Conservation (phyloP, 805 yeast genomes). For the Blastobotrys robertii region DNA sequence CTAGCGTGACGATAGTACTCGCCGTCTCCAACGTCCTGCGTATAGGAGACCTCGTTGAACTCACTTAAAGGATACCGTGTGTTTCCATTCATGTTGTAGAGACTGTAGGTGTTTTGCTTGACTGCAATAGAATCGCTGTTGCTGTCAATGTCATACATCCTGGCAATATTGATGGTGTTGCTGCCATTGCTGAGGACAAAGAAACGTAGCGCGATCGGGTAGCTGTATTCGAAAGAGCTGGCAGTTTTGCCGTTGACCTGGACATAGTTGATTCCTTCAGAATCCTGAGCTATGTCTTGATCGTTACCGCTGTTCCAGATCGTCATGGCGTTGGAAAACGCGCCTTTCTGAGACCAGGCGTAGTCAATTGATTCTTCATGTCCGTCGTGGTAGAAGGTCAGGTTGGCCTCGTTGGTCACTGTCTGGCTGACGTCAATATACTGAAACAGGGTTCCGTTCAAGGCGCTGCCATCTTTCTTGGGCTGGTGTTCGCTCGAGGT, state of each 20-base stretch:
- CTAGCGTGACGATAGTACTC: too few species aligned
- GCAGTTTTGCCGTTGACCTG: background rate
- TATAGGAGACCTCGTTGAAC: too few species aligned
- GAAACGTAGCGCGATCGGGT: background rate
- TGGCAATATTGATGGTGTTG: background rate
- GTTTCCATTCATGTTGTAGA: too few species aligned
- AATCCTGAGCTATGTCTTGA: constrained; percentile 1
- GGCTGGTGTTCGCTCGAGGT: background rate
- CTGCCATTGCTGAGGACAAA: background rate
- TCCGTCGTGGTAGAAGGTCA: too few species aligned
- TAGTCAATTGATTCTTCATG: background rate
- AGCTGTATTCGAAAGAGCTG: background rate
- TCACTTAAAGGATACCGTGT: too few species aligned
- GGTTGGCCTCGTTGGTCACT: background rate
- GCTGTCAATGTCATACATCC: too few species aligned
- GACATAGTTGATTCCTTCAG: background rate
- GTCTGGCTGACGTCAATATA: too few species aligned
- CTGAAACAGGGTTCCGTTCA: too few species aligned
- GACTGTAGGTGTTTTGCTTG: too few species aligned
- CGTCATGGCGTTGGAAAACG: background rate
- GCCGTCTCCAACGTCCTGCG: too few species aligned
- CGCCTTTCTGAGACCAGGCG: constrained; percentile 1
- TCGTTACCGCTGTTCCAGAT: background rate
- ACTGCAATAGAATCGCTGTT: too few species aligned
- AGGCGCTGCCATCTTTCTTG: too few species aligned